phyloP scores from a whole-genome alignment of 805 yeast genomes.

The Saturnispora sanitii region DNA sequence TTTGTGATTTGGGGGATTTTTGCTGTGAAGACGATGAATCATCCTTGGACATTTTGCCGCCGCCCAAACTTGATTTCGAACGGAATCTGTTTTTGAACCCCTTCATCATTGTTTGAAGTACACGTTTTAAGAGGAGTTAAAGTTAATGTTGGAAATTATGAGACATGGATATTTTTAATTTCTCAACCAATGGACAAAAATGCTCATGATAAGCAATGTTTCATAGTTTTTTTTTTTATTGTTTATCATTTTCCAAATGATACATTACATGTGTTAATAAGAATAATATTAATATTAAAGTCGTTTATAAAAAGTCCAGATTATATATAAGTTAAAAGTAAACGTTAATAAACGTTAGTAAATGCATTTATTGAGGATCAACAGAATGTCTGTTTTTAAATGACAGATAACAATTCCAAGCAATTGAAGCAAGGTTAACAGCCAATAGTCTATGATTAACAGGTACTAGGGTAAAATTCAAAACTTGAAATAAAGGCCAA shows the following conservation, averaged over 20 bases:
- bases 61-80: slow-evolving; percentile 23
- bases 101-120: slow-evolving; percentile 61
- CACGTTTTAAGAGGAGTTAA: no score
- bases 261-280: no score
- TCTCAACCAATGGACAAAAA: no score
- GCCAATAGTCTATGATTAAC: slow-evolving; percentile 54
- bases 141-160: no score
- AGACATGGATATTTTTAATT: no score
- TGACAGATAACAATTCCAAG: slow-evolving; percentile 79
- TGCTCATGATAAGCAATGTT: no score
- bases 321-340: no score
- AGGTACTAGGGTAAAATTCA: slow-evolving; percentile 73
- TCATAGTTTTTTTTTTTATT: no score
- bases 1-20: slow-evolving; percentile 5
- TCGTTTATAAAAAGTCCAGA: no score
- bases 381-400: slow-evolving; percentile 32
- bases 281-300: no score
- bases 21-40: slow-evolving; percentile 27
- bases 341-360: no score
- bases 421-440: slow-evolving; percentile 62
- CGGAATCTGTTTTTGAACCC: slow-evolving; percentile 55
- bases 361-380: neutral
- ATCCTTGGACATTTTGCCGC: slow-evolving; percentile 24
- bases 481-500: slow-evolving; percentile 82
- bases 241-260: no score